phyloP scores from a whole-genome alignment of 2,329 filamentous ascomycete species.

The Penicillium sp. region DNA sequence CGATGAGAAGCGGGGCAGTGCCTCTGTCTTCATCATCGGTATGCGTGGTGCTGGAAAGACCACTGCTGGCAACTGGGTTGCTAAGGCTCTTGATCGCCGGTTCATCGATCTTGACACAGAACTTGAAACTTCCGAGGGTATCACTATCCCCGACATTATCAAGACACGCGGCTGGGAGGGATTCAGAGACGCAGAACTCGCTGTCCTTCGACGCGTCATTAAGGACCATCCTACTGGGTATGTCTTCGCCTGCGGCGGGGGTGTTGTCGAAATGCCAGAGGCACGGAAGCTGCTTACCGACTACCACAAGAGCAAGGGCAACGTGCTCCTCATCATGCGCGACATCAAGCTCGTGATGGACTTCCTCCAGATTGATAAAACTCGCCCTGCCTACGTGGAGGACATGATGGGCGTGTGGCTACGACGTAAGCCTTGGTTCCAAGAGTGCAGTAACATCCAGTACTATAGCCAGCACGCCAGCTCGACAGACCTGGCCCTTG shows the following conservation, averaged over 20 bases:
- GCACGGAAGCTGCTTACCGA: slow-evolving; percentile 72
- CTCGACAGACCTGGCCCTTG: slow-evolving; percentile 49
- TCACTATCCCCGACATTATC: slow-evolving; percentile 84
- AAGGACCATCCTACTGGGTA: slow-evolving; percentile 71
- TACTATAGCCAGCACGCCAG: slow-evolving; percentile 76
- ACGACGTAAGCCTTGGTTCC: slow-evolving; percentile 83
- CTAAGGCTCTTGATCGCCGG: slow-evolving; percentile 68
- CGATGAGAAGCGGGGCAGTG: slow-evolving; percentile 42
- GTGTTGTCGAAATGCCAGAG: slow-evolving; percentile 81
- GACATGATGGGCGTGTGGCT: slow-evolving; percentile 90
- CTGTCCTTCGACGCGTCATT: slow-evolving; percentile 69
- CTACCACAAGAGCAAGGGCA: slow-evolving; percentile 73
- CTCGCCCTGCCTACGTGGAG: slow-evolving; percentile 85
- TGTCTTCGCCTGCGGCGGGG: slow-evolving; percentile 91
- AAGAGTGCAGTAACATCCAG: slow-evolving; percentile 89
- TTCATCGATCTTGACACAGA: slow-evolving; percentile 86
- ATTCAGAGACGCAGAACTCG: slow-evolving; percentile 77
- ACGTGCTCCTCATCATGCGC: slow-evolving; percentile 82
- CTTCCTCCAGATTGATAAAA: slow-evolving; percentile 85
- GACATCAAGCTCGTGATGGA: slow-evolving; percentile 85
- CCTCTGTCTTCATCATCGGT: slow-evolving; percentile 88
- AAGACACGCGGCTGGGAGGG: slow-evolving; percentile 77
- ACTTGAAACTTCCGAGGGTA: slow-evolving; percentile 70
- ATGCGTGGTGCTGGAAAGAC: slow-evolving; percentile 98
- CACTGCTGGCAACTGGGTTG: slow-evolving; percentile 84